Percentiles rank a stretch among this genome's conserved stretches.
Conservation (phyloP, 2,329 filamentous ascomycete genomes). For the Gremmenia infestans region DNA sequence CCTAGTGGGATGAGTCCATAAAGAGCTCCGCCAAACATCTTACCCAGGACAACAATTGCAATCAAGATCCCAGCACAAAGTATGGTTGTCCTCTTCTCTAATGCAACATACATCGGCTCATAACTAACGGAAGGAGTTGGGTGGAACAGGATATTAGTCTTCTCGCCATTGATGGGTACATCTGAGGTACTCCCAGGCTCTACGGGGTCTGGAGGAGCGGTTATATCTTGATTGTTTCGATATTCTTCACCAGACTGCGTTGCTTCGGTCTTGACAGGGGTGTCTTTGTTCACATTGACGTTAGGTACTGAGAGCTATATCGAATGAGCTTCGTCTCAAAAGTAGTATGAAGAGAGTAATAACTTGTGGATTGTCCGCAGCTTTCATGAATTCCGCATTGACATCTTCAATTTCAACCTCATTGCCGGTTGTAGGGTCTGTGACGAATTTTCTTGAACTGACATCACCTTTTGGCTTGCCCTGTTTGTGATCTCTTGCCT, state of each 20-base stretch:
- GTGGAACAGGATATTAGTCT: conserved; percentile 94
- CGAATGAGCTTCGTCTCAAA: neutral
- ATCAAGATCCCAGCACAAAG: conserved; percentile 68
- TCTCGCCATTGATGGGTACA: conserved; percentile 92
- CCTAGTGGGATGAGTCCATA: conserved; percentile 72
- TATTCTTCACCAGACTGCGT: conserved; percentile 75
- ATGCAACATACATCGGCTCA: conserved; percentile 74
- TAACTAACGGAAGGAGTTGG: conserved; percentile 87
- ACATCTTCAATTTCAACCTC: conserved; percentile 84
- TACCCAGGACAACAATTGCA: conserved; percentile 71
- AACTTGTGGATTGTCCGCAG: conserved; percentile 68
- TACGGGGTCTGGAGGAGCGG: conserved; percentile 83
- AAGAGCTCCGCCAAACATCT: conserved; percentile 71
- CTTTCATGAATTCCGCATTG: conserved; percentile 62
- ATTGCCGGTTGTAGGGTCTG: conserved; percentile 82
- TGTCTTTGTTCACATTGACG: conserved; percentile 73
- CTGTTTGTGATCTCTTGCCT: conserved; percentile 41
- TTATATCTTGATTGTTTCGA: conserved; percentile 79
- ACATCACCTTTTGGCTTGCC: conserved; percentile 31
- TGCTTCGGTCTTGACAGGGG: conserved; percentile 65
- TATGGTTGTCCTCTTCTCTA: conserved; percentile 70
- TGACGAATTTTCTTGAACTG: conserved; percentile 56
- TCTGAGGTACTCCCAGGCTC: conserved; percentile 80
- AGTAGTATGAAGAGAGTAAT: conserved; percentile 13
- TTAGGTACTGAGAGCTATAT: conserved; percentile 76